These are phyloP conservation scores for Hymenoscyphus albidus DNA, from an alignment of 2,329 filamentous ascomycete genomes.

Conservation along the genomic window DNA sequence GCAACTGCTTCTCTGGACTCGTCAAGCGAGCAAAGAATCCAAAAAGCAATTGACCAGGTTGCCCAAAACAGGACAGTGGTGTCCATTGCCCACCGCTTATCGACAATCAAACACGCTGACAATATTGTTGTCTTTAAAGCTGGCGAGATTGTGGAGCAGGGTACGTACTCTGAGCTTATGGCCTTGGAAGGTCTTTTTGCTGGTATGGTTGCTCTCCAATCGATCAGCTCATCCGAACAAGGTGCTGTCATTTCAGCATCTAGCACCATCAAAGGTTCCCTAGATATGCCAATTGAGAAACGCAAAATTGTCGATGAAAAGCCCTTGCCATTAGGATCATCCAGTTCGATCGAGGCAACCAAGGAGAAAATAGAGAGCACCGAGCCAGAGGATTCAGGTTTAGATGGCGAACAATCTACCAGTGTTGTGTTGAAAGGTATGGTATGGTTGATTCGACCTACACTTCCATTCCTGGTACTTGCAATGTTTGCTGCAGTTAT, in stretches of 20 bases:
- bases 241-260: neutral
- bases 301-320: neutral
- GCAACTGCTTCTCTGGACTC: slow-evolving; percentile 67
- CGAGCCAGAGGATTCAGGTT: neutral
- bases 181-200: slow-evolving; percentile 59
- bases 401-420: neutral
- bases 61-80: slow-evolving; percentile 81
- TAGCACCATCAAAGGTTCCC: neutral
- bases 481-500: slow-evolving; percentile 46
- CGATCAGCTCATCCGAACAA: neutral
- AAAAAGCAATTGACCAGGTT: slow-evolving; percentile 74
- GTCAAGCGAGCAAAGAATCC: slow-evolving; percentile 85
- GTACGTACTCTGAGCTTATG: slow-evolving; percentile 75
- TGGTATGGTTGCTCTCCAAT: slow-evolving; percentile 5
- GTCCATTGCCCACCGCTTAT: slow-evolving; percentile 90
- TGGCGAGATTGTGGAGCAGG: slow-evolving; percentile 82
- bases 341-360: neutral
- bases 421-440: neutral
- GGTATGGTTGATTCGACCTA: slow-evolving; percentile 6
- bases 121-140: slow-evolving; percentile 88
- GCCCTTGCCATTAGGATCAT: neutral
- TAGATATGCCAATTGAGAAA: slow-evolving; percentile 1
- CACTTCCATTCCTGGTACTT: slow-evolving; percentile 29
- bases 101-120: slow-evolving; percentile 85
- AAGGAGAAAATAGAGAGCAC: neutral